Conservation (phyloP, 2,329 filamentous ascomycete genomes). For the Colletotrichum phormii region DNA sequence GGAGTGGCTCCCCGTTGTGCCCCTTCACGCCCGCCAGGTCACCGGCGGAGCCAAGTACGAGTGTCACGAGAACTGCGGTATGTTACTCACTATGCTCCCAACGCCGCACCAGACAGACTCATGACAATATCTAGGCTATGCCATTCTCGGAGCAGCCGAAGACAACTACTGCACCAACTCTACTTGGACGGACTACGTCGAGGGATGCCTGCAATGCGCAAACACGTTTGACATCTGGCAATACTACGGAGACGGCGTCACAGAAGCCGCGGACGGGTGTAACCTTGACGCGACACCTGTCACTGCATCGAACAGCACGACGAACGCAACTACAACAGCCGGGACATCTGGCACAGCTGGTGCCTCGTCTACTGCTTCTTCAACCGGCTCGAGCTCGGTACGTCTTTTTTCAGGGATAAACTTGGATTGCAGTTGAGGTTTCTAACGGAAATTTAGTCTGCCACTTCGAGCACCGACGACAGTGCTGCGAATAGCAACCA, state of each 20-base stretch:
- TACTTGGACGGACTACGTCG: constrained; percentile 53
- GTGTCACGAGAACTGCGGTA: constrained; percentile 61
- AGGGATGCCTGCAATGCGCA: constrained; percentile 55
- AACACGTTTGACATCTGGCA: constrained; percentile 57
- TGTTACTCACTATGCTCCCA: constrained; percentile 21
- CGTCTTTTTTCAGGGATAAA: background rate
- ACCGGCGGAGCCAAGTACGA: constrained; percentile 20
- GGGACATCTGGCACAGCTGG: background rate
- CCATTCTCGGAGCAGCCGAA: constrained; percentile 50
- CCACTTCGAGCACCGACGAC: background rate
- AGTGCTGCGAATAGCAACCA: background rate
- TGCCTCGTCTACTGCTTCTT: background rate
- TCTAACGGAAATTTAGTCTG: background rate
- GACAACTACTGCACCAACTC: constrained; percentile 50
- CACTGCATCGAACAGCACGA: constrained; percentile 3
- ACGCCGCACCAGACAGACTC: background rate
- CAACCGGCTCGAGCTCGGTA: constrained; percentile 1
- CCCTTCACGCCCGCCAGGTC: constrained; percentile 30
- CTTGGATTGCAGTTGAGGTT: background rate
- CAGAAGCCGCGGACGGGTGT: constrained; percentile 46
- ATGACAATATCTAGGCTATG: constrained; percentile 39
- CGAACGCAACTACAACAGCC: background rate
- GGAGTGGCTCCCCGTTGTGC: constrained; percentile 15
- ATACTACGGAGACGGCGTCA: constrained; percentile 53
- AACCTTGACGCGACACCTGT: constrained; percentile 32